Evolutionary conservation across 495 filamentous ascomycete genomes (phyloP).

Genomic region (Lophiostoma macrostomum): DNA sequence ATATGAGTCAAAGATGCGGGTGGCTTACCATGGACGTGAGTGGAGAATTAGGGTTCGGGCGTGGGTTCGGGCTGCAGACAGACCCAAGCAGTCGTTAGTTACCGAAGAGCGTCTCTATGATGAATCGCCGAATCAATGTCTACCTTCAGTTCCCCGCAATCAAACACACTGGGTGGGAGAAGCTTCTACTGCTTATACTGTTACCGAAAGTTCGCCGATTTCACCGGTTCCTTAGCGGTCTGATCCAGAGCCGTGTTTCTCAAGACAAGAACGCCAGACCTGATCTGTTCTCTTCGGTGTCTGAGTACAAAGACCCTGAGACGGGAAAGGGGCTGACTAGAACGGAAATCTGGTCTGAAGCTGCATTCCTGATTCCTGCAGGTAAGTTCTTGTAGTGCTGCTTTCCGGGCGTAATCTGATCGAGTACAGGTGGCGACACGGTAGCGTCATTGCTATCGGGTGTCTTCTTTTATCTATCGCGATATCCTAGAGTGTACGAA

Average conservation of each 20-base stretch:
- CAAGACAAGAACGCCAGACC: slow-evolving; percentile 1
- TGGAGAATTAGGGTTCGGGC: slow-evolving; percentile 34
- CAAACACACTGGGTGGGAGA: neutral
- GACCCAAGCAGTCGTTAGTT: slow-evolving; percentile 18
- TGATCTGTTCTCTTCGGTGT: slow-evolving; percentile 12
- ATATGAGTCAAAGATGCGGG: slow-evolving; percentile 7
- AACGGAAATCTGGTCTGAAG: slow-evolving; percentile 12
- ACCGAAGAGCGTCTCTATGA: neutral
- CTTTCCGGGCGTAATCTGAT: neutral
- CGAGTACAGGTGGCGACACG: slow-evolving; percentile 11
- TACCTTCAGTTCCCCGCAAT: slow-evolving; percentile 8
- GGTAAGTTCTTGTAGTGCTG: neutral
- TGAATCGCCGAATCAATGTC: neutral
- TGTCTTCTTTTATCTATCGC: slow-evolving; percentile 59
- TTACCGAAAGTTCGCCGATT: neutral
- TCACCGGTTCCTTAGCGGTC: neutral
- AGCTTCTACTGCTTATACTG: neutral
- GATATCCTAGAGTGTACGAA: slow-evolving; percentile 44
- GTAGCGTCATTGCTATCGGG: slow-evolving; percentile 47
- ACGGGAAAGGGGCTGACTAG: slow-evolving; percentile 1
- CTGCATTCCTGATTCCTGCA: slow-evolving; percentile 12
- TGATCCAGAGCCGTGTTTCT: neutral
- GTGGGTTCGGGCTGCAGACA: slow-evolving; percentile 31
- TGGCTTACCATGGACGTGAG: slow-evolving; percentile 37
- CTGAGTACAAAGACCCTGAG: slow-evolving; percentile 15